phyloP scores from a whole-genome alignment of 2,329 filamentous ascomycete species.

The Ceratocystis cacaofunesta region DNA sequence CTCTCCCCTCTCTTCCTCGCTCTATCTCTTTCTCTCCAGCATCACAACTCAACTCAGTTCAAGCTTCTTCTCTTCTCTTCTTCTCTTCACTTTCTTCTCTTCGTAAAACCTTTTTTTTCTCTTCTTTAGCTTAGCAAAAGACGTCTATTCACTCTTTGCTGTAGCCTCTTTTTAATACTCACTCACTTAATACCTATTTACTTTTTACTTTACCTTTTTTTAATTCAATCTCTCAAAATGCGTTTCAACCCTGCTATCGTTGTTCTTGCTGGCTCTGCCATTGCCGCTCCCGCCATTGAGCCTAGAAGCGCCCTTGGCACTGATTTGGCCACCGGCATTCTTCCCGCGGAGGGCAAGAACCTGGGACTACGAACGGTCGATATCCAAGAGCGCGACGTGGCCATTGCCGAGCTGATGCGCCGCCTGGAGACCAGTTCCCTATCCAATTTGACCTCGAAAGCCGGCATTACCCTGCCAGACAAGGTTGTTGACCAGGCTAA shows the following conservation, averaged over 20 bases:
- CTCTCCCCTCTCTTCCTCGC: background rate
- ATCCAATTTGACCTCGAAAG: background rate
- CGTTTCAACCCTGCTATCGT: conserved; percentile 11
- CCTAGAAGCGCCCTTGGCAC: background rate
- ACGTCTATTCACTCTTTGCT: conserved; percentile 2
- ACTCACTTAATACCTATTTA: background rate
- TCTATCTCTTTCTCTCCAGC: conserved; percentile 1
- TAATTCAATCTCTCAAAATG: conserved; percentile 10
- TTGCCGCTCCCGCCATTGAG: conserved; percentile 1
- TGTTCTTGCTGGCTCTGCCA: conserved; percentile 11
- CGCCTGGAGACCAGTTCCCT: background rate
- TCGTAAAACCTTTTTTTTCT: conserved; percentile 2
- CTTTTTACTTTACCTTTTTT: conserved; percentile 5
- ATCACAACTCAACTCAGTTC: conserved; percentile 7
- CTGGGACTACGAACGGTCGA: too few species aligned
- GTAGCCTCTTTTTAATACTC: background rate
- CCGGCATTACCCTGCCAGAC: conserved; percentile 4
- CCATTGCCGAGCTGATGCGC: background rate
- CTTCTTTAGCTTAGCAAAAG: conserved; percentile 3
- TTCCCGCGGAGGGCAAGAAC: too few species aligned
- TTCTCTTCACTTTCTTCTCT: conserved; percentile 9
- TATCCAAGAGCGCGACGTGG: background rate
- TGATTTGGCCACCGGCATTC: too few species aligned
- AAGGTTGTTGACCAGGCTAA: conserved; percentile 7
- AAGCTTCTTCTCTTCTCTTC: conserved; percentile 9